These are phyloP conservation scores for Colletotrichum endophyticum DNA, from an alignment of 2,329 filamentous ascomycete species.

Conservation along the genomic window DNA sequence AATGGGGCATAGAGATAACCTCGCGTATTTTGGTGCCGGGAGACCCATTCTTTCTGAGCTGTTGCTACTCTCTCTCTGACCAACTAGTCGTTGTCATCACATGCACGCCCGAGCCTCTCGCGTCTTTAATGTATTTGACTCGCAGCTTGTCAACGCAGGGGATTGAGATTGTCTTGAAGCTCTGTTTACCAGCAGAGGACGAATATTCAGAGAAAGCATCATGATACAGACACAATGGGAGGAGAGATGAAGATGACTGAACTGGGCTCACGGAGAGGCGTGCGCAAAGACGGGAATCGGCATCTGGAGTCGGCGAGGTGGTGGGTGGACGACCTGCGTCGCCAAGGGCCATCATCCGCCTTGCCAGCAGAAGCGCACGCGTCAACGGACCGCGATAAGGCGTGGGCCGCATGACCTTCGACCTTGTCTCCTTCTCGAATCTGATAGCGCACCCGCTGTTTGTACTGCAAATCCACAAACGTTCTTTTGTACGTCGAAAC, in stretches of 20 bases:
- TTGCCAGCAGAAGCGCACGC: not conserved
- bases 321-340: not conserved
- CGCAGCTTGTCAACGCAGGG: not conserved
- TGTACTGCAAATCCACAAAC: not conserved
- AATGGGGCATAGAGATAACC: not conserved
- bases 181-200: too few relatives aligned
- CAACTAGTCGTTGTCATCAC: not conserved
- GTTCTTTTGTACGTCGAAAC: not conserved
- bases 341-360: constrained; percentile 13
- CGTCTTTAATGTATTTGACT: not conserved
- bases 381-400: not conserved
- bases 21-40: not conserved
- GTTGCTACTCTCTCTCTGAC: not conserved
- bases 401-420: not conserved
- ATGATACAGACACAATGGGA: not conserved
- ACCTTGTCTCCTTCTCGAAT: not conserved
- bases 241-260: not conserved
- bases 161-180: not conserved
- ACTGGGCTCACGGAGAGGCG: constrained; percentile 1
- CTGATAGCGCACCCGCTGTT: not conserved
- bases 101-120: not conserved
- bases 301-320: not conserved
- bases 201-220: not conserved
- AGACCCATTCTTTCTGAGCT: not conserved
- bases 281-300: constrained; percentile 7